These are phyloP conservation scores for Populus alba DNA, from an alignment of 345 rosid species.

Conservation along the genomic window DNA sequence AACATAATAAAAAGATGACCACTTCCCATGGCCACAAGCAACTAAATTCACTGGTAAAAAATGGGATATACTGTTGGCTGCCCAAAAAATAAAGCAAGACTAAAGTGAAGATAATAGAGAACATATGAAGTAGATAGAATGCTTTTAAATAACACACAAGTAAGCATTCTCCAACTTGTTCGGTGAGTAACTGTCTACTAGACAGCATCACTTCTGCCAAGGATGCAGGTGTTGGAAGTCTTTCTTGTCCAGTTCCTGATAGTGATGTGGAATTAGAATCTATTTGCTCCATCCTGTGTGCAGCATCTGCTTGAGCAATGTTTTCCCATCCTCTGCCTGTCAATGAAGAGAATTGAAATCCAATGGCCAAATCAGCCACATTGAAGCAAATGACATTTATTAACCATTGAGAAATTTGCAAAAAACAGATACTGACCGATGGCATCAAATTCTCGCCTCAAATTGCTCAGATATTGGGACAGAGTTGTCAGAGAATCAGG, in stretches of 20 bases:
- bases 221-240: constrained; percentile 70
- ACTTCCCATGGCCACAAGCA: neutral
- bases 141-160: constrained; percentile 36
- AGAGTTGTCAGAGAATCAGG: constrained; percentile 68
- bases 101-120: neutral
- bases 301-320: constrained; percentile 28
- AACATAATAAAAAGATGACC: neutral
- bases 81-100: neutral
- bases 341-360: constrained; percentile 17
- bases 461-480: constrained; percentile 51
- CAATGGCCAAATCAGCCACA: constrained; percentile 9
- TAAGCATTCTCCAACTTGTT: constrained; percentile 56
- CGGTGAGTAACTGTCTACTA: constrained; percentile 55
- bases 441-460: constrained; percentile 48
- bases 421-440: constrained; percentile 39
- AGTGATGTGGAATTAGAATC: constrained; percentile 32
- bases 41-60: neutral
- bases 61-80: neutral
- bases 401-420: neutral
- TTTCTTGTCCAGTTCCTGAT: constrained; percentile 32
- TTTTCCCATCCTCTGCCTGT: constrained; percentile 45
- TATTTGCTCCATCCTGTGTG: constrained; percentile 31
- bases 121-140: constrained; percentile 1
- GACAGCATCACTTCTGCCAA: constrained; percentile 59
- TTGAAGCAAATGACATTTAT: neutral